These are phyloP conservation scores for Termitomyces sp. DNA, from an alignment of 768 basidiomycete species.

Conservation along the genomic window DNA sequence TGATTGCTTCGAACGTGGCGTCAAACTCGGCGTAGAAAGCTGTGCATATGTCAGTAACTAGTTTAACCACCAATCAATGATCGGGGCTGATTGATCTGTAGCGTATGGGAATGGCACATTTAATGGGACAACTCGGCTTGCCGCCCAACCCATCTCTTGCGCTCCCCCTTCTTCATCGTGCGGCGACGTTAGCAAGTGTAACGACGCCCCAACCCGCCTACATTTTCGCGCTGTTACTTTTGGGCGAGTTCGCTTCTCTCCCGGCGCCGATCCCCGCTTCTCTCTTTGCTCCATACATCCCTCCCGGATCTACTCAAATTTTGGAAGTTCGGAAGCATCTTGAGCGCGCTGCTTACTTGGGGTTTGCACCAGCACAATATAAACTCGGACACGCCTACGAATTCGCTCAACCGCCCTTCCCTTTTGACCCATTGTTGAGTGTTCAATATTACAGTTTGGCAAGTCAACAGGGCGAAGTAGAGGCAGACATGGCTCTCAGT, in stretches of 20 bases:
- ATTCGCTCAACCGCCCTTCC: conserved; percentile 79
- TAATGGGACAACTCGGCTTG: conserved; percentile 82
- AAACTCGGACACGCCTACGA: conserved; percentile 92
- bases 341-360: conserved; percentile 80
- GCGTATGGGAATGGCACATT: conserved; percentile 91
- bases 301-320: conserved; percentile 39
- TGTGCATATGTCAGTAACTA: conserved; percentile 68
- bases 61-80: neutral
- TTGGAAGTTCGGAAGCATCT: conserved; percentile 72
- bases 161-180: conserved; percentile 67
- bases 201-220: conserved; percentile 86
- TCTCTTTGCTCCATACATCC: conserved; percentile 51
- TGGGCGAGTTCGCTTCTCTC: conserved; percentile 75
- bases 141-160: conserved; percentile 48
- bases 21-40: conserved; percentile 66
- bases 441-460: conserved; percentile 89
- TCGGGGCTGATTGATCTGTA: conserved; percentile 21
- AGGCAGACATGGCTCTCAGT: conserved; percentile 94
- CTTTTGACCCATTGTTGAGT: conserved; percentile 82
- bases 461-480: conserved; percentile 79
- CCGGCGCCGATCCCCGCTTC: conserved; percentile 40
- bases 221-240: conserved; percentile 81
- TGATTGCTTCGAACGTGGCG: conserved; percentile 85
- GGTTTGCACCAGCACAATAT: conserved; percentile 84
- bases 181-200: conserved; percentile 68